Conservation (phyloP, 2,329 filamentous ascomycete species). For the Camptophora hylomeconis region DNA sequence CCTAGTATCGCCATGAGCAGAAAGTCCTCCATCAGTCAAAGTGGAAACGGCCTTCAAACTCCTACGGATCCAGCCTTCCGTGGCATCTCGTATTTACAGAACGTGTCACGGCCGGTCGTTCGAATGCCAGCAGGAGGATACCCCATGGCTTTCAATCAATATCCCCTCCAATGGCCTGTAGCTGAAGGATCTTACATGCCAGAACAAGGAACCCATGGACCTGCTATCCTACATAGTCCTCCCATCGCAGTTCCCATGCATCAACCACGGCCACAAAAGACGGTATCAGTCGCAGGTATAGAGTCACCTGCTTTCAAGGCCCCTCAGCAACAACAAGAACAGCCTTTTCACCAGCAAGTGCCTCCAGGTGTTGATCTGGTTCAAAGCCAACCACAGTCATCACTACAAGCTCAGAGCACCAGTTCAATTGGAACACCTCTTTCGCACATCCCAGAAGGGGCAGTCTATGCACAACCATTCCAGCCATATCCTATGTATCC, state of each 20-base stretch:
- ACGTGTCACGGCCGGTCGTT: constrained; percentile 57
- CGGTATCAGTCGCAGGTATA: constrained; percentile 84
- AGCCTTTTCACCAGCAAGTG: constrained; percentile 92
- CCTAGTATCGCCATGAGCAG: constrained; percentile 81
- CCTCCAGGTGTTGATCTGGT: constrained; percentile 57
- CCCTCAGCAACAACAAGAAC: constrained; percentile 55
- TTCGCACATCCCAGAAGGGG: constrained; percentile 83
- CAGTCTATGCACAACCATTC: constrained; percentile 81
- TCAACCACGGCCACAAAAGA: constrained; percentile 87
- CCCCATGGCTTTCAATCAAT: constrained; percentile 10
- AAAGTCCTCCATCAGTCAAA: constrained; percentile 57
- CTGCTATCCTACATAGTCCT: constrained; percentile 23
- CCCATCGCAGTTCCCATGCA: constrained; percentile 62
- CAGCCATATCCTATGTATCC: constrained; percentile 59
- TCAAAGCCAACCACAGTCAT: constrained; percentile 18
- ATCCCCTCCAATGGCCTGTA: constrained; percentile 25
- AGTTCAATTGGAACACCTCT: too few relatives aligned
- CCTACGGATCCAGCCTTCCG: constrained; percentile 36
- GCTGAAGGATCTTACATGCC: constrained; percentile 1
- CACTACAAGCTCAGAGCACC: constrained; percentile 7
- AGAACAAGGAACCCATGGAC: too few relatives aligned
- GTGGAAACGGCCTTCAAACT: constrained; percentile 5
- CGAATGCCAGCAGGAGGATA: constrained; percentile 57
- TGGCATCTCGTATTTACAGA: constrained; percentile 46
- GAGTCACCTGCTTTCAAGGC: constrained; percentile 62